Evolutionary conservation across 257 asterid species (phyloP), one percentile per base, ranked within the genome.

Genomic region (Penstemon newberryi): DNA sequence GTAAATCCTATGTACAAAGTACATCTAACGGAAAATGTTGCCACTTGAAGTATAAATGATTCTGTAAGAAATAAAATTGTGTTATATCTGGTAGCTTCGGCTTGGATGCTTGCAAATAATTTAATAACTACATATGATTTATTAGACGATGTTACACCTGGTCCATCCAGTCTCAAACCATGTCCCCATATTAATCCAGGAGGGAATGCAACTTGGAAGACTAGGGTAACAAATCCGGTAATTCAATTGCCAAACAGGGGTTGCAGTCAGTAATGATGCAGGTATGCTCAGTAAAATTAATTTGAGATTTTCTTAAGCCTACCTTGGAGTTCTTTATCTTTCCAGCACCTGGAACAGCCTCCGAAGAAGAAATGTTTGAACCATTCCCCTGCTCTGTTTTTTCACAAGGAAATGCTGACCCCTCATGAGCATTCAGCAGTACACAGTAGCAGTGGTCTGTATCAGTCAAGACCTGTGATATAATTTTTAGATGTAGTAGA

Each of bases 371-470:
- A 67, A 56, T 68, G 5, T 70, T 85, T 19, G 89, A 72, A 78
- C 78, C 69, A 42, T 59, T 43, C 66, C 66, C 73, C 53, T 74
- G 80, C 51, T 69, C 82, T 49, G 67, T 77, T 40, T 60, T 82
- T 39, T 85, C 93, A 73, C 56, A 44, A 3, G 99, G 97, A 79
- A 89, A 89, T 74, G 96, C 96, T 25, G 96, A 96, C 70, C 95
- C 99, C 64, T 85, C 87, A 68, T 86, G 87, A 58, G 99, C 99
- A 73, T 94, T 84, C 71, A 94, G 88, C 77, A 94, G 76, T 54
- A 94, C 99, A 73, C 97, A 91, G 59, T 91, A 94, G 79, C 99
- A 94, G 83, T 94, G 96, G 72, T 94, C 99, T 19, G 90, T 82
- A 78, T 94, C 99, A 37, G 96, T 94, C 78, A 94, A 80, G 52